phyloP scores from a whole-genome alignment of 176 grass and related monocot species.

The Triticum timopheevii region DNA sequence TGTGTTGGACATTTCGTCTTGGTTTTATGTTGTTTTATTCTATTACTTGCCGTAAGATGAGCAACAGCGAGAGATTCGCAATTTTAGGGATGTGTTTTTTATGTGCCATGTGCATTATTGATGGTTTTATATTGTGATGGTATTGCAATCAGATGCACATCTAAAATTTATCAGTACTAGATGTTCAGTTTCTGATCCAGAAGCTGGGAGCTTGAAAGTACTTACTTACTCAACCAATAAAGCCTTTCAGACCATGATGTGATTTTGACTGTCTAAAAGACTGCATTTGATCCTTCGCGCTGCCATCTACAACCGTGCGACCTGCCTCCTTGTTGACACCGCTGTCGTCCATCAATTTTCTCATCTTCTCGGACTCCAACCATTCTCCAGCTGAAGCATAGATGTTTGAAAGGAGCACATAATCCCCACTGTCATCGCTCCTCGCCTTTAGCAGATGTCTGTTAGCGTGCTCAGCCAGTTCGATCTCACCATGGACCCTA shows the following conservation, averaged over 20 bases:
- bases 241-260: conserved; percentile 3
- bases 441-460: conserved; percentile 46
- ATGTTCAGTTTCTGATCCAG: neutral
- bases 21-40: neutral
- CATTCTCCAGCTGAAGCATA: conserved; percentile 86
- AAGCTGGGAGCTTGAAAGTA: neutral
- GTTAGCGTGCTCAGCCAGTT: conserved; percentile 63
- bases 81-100: too few species aligned
- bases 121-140: too few species aligned
- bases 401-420: conserved; percentile 81
- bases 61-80: too few species aligned
- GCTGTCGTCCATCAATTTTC: conserved; percentile 83
- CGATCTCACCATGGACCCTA: conserved; percentile 68
- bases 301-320: conserved; percentile 41
- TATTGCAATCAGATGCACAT: neutral
- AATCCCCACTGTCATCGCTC: conserved; percentile 73
- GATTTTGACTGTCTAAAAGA: neutral
- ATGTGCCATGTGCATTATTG: too few species aligned
- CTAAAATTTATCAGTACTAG: neutral
- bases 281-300: conserved; percentile 20
- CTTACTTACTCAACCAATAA: neutral
- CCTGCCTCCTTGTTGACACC: conserved; percentile 77
- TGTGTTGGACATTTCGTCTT: neutral
- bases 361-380: conserved; percentile 61
- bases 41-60: too few species aligned